Base-by-base conservation (phyloP, 1,284 basidiomycete genomes). In the Tausonia pullulans region DNA sequence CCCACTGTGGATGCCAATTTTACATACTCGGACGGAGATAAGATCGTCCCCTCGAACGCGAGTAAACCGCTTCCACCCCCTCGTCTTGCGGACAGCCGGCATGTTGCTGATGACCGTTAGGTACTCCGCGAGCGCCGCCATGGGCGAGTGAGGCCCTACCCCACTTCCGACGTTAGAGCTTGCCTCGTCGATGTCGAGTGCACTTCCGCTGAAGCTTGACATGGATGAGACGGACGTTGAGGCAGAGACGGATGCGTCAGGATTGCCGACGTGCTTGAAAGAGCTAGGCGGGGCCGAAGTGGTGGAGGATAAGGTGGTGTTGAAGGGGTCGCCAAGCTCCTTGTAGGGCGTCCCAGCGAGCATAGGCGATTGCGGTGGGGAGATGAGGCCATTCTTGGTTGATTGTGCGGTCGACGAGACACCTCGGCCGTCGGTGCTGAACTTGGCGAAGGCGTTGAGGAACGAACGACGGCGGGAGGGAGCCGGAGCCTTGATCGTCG, bases 21-120 rank as follows among this genome's bases (percentile, higher is more conserved):
- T 1, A 63, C 62, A 10, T 16, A 64, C 63, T 55, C 89, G 83
- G 4, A 87, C 85, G 71, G 88, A 90, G 77, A 91, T 85, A 57
- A 93, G 76, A 74, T 93, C 90, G 72, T 93, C 90, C 4, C 84
- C 85, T 67, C 89, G 82, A 16, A 91, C 88, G 52, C 84, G 80
- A 59, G 90, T 84, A 69, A 93, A 93, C n/a, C 87, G 82, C 71
- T 86, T 87, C 90, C 90, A 93, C 2, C 83, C 79, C 61, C 86
- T 82, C 53, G 83, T 78, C 65, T 82, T 80, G 54, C 87, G 83
- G 44, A 90, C 73, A 2, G 77, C 73, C 5, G 81, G 75, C 60
- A 84, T 81, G 70, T 89, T 89, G 61, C 88, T 83, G 43, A 91
- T 73, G 3, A 83, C 80, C 1, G 88, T 91, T 62, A 93, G 79